These are phyloP conservation scores for Fonsecaea erecta DNA, from an alignment of 2,329 filamentous ascomycete species.

Conservation along the genomic window DNA sequence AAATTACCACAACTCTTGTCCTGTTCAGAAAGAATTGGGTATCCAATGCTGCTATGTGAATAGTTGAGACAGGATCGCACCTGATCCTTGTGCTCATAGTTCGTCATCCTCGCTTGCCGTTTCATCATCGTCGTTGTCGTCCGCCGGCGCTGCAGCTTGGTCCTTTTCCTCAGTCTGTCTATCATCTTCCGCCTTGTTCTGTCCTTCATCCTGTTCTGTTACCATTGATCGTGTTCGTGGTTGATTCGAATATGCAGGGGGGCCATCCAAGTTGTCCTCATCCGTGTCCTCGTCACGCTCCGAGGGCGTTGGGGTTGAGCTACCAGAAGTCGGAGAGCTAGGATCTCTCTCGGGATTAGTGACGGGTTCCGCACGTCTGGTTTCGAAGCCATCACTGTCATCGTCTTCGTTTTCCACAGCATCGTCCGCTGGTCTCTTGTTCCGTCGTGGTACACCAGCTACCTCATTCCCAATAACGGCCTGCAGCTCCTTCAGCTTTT, in stretches of 20 bases:
- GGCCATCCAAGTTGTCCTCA: slow-evolving; percentile 26
- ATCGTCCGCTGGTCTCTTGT: slow-evolving; percentile 31
- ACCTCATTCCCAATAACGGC: slow-evolving; percentile 38
- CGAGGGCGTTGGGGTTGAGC: slow-evolving; percentile 15
- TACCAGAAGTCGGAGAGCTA: slow-evolving; percentile 19
- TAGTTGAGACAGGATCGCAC: background rate
- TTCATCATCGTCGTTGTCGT: slow-evolving; percentile 36
- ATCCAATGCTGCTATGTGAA: slow-evolving; percentile 4
- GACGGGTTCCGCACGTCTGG: slow-evolving; percentile 24
- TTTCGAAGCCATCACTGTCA: slow-evolving; percentile 36
- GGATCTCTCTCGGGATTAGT: slow-evolving; percentile 9
- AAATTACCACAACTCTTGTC: background rate
- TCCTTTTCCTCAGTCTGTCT: background rate
- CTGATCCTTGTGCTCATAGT: slow-evolving; percentile 27
- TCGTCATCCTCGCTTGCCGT: slow-evolving; percentile 37
- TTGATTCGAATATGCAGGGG: slow-evolving; percentile 5
- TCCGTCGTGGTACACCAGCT: slow-evolving; percentile 27
- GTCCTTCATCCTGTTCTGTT: background rate
- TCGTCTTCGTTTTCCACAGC: slow-evolving; percentile 21
- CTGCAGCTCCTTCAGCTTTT: slow-evolving; percentile 42
- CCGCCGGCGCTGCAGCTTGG: slow-evolving; percentile 24
- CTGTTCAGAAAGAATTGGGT: background rate
- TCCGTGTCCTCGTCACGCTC: slow-evolving; percentile 24
- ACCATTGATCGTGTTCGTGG: slow-evolving; percentile 15
- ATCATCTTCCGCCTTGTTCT: background rate